phyloP scores from a whole-genome alignment of 2,329 filamentous ascomycete genomes.

The Aspergillus alliaceus region DNA sequence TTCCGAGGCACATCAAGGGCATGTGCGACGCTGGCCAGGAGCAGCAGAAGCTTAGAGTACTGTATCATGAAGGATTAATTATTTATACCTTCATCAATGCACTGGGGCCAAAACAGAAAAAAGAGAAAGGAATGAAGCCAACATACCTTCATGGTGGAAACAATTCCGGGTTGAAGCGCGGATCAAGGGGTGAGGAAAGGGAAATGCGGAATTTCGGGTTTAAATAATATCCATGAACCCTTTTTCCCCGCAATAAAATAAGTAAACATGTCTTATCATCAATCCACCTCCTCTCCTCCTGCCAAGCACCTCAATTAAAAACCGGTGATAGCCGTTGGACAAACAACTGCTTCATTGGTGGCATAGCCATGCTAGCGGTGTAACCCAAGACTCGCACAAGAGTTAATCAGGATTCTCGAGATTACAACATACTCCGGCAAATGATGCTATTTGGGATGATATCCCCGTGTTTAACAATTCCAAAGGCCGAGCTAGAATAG shows the following conservation, averaged over 20 bases:
- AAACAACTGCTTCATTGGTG: neutral
- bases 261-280: neutral
- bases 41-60: conserved; percentile 6
- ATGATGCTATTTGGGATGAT: neutral
- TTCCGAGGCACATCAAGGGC: conserved; percentile 53
- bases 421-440: neutral
- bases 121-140: neutral
- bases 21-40: conserved; percentile 20
- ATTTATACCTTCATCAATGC: neutral
- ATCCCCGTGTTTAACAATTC: neutral
- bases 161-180: neutral
- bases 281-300: neutral
- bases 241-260: neutral
- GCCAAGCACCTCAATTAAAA: conserved; percentile 1
- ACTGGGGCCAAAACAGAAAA: no score
- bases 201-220: neutral
- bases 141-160: conserved; percentile 13
- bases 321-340: conserved; percentile 2
- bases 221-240: neutral
- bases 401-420: neutral
- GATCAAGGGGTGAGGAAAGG: neutral
- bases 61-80: neutral
- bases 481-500: no score
- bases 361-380: conserved; percentile 1
- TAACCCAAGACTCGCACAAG: conserved; percentile 10